phyloP scores from a whole-genome alignment of 768 basidiomycete genomes.

The Suillus americanus region DNA sequence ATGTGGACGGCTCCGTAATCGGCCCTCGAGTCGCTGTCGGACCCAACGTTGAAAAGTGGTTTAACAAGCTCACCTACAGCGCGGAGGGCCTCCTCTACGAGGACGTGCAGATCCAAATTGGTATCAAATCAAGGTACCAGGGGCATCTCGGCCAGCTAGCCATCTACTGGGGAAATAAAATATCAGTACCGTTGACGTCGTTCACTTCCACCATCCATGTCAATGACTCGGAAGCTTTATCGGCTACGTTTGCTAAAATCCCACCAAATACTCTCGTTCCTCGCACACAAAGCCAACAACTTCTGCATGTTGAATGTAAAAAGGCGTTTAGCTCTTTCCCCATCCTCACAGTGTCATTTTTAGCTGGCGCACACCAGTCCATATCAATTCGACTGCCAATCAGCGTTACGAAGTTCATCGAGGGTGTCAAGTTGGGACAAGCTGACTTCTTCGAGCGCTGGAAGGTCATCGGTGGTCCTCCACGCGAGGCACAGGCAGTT shows the following conservation, averaged over 20 bases:
- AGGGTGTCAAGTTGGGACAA: conserved; percentile 81
- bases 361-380: conserved; percentile 90
- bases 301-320: conserved; percentile 94
- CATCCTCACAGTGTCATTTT: conserved; percentile 82
- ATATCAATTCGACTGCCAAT: conserved; percentile 84
- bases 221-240: conserved; percentile 72
- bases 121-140: conserved; percentile 95
- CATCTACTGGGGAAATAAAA: conserved; percentile 95
- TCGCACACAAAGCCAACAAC: conserved; percentile 87
- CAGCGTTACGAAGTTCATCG: conserved; percentile 88
- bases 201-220: conserved; percentile 84
- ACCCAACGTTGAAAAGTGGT: conserved; percentile 86
- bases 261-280: conserved; percentile 80
- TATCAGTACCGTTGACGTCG: conserved; percentile 82
- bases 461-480: conserved; percentile 95
- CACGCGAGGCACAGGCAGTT: conserved; percentile 86
- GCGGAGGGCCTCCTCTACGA: conserved; percentile 93
- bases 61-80: conserved; percentile 75
- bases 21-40: conserved; percentile 60
- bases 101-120: conserved; percentile 93
- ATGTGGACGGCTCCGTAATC: conserved; percentile 29
- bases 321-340: conserved; percentile 77
- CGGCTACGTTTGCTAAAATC: conserved; percentile 86
- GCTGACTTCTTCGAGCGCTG: conserved; percentile 96
- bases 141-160: conserved; percentile 92